Evolutionary conservation across 805 yeast species (phyloP), one percentile per base, ranked within the genome.

Genomic region (Suhomyces prunicola): DNA sequence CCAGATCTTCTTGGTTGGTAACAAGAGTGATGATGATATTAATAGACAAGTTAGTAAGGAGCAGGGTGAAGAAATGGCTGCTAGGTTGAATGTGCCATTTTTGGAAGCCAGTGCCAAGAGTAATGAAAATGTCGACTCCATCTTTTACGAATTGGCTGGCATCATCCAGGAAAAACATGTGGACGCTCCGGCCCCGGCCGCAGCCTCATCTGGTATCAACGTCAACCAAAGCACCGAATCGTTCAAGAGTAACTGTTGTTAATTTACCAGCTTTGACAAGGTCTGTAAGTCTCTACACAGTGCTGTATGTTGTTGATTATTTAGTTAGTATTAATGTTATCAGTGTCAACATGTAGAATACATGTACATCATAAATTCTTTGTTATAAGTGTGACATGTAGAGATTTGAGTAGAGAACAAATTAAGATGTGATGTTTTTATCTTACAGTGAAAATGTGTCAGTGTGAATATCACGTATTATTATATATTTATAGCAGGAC

Each of bases 41-140:
- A 82, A 88, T 60, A 86, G 99, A 72, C 92, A 87, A 53, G 96
- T 94, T 10, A 78, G 92, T 23, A 79, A 82, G 53, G 97, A 93
- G 66, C 96, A 93, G 71, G 99, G 98, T 64, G 90, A 88, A 68
- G 84, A 82, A 19, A 78, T 94, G 59, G 97, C 98, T 26, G 80
- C 84, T 54, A 96, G 88, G 70, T 80, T 94, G 61, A 89, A 89
- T 52, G 79, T 94, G 52, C 96, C 97, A 29, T 94, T 94, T 72
- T 79, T 94, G 66, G 99, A 94, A 77, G 96, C 98, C 29, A 85
- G 94, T 73, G 99, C 99, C 40, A 94, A 94, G 78, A 86, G 92
- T 47, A 92, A 91, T 63, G 86, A 84, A 54, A 91, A 92, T 65
- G 99, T 94, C 57, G 96, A 90, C 65, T 90, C 90, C 54, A 86